Conservation (phyloP, 1,284 basidiomycete genomes). For the Leccinum pallidistipes region DNA sequence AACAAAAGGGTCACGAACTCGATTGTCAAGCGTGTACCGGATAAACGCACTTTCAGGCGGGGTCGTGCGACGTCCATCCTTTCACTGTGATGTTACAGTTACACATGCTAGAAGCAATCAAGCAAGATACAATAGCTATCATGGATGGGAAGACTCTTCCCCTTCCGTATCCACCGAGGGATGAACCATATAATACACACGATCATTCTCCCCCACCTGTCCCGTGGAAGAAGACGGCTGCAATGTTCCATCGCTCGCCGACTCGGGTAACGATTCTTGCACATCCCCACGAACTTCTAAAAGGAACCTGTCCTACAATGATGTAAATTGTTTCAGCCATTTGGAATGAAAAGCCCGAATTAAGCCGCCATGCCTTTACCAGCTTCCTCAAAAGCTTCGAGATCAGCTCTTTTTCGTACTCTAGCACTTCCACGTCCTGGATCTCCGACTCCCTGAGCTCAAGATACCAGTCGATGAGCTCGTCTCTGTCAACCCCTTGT, state of each 20-base stretch:
- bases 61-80: too few species aligned
- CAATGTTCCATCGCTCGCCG: conserved; percentile 54
- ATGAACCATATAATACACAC: conserved; percentile 79
- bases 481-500: conserved; percentile 82
- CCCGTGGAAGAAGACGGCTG: conserved; percentile 44
- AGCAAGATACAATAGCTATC: conserved; percentile 11
- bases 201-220: conserved; percentile 55
- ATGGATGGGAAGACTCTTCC: conserved; percentile 38
- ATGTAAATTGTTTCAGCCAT: conserved; percentile 1
- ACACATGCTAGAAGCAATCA: not conserved
- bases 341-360: not conserved
- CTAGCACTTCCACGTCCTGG: conserved; percentile 85
- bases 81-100: not conserved
- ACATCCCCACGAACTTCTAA: conserved; percentile 83
- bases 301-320: conserved; percentile 77
- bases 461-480: conserved; percentile 96
- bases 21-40: too few species aligned
- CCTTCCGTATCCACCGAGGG: conserved; percentile 74
- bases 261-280: conserved; percentile 69
- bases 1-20: conserved; percentile 25
- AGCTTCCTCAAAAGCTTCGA: conserved; percentile 88
- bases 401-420: conserved; percentile 89
- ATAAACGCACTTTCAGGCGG: too few species aligned
- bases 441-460: conserved; percentile 87
- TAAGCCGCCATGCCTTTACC: conserved; percentile 69